A percentile compares a stretch with the other conserved stretches of the same genome.
Evolutionary conservation across 805 yeast species (phyloP).

Genomic region (Saccharomyces jurei): DNA sequence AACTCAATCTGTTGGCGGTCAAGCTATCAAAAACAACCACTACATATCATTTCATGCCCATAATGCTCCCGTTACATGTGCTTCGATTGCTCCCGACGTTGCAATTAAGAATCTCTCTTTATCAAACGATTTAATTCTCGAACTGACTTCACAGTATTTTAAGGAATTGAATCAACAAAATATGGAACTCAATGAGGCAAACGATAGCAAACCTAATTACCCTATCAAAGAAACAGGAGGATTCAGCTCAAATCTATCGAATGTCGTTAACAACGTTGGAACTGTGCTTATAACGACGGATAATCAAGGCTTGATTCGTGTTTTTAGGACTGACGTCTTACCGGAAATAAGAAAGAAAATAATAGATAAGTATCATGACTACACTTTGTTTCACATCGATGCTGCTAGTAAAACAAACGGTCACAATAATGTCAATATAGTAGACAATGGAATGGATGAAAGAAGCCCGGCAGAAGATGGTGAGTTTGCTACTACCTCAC

Average conservation of each 20-base stretch:
- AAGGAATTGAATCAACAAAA: background rate
- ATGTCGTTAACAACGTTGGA: slow-evolving; percentile 29
- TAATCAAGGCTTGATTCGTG: slow-evolving; percentile 58
- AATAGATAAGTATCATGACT: slow-evolving; percentile 11
- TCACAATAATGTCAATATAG: background rate
- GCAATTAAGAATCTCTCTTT: background rate
- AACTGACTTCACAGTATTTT: background rate
- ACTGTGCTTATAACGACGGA: slow-evolving; percentile 70
- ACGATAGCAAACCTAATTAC: background rate
- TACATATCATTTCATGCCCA: background rate
- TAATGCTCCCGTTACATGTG: background rate
- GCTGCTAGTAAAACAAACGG: background rate
- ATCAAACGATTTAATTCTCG: background rate
- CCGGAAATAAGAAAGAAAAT: slow-evolving; percentile 35
- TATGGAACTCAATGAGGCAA: background rate
- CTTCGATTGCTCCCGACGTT: background rate
- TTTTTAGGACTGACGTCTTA: slow-evolving; percentile 73
- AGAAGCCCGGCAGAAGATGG: background rate
- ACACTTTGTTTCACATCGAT: background rate
- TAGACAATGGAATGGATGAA: background rate
- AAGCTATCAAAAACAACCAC: background rate
- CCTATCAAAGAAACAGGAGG: background rate
- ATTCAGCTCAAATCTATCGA: slow-evolving; percentile 9
- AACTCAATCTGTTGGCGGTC: background rate
- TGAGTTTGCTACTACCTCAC: background rate